Conservation (phyloP, 768 basidiomycete species). For the Pleurotus cornucopiae region DNA sequence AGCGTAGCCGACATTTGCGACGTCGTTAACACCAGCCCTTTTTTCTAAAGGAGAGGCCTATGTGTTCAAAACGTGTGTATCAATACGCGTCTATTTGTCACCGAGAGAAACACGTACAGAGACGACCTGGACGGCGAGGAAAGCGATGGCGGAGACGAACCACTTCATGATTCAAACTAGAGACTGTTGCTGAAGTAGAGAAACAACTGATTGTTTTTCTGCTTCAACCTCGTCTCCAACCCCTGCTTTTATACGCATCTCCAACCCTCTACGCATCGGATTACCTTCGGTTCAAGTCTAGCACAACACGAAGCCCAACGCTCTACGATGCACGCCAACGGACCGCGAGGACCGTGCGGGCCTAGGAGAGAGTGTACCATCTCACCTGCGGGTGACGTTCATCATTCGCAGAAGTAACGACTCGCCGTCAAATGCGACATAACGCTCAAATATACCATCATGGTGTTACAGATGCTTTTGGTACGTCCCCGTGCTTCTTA, state of each 20-base stretch:
- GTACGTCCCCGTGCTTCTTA: too few relatives aligned
- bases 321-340: too few relatives aligned
- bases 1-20: conserved; percentile 35
- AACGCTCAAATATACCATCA: too few relatives aligned
- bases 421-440: too few relatives aligned
- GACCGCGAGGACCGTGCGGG: too few relatives aligned
- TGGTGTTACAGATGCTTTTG: too few relatives aligned
- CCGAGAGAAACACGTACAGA: conserved; percentile 7
- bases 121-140: conserved; percentile 14
- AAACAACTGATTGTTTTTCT: not conserved
- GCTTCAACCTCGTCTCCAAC: not conserved
- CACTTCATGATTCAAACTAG: conserved; percentile 15
- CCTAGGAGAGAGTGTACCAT: too few relatives aligned
- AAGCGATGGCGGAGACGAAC: conserved; percentile 15
- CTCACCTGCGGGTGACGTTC: too few relatives aligned
- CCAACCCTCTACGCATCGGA: not conserved
- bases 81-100: not conserved
- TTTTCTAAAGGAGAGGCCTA: conserved; percentile 22
- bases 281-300: not conserved
- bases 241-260: not conserved
- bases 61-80: not conserved
- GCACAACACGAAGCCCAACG: too few relatives aligned
- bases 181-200: not conserved
- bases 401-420: too few relatives aligned
- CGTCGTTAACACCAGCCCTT: conserved; percentile 31